Evolutionary conservation across 2,329 filamentous ascomycete genomes (phyloP).

Genomic region (Ophiocordyceps unilateralis): DNA sequence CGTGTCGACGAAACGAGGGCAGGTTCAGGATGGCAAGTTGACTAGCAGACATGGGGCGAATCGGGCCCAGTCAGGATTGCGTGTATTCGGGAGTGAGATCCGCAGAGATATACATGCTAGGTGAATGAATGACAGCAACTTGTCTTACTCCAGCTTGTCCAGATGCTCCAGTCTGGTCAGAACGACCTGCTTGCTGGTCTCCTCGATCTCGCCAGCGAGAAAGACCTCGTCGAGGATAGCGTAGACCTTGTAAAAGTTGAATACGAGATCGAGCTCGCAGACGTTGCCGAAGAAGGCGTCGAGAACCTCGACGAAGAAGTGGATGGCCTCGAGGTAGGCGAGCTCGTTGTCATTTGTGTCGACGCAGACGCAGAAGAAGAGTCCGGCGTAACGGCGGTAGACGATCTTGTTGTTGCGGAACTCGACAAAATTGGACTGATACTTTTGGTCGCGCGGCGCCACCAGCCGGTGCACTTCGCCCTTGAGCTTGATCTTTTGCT

Average conservation of each 20-base stretch:
- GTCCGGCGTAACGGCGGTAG: slow-evolving; percentile 88
- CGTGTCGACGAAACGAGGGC: neutral
- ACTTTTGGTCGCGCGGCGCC: slow-evolving; percentile 93
- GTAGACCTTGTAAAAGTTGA: slow-evolving; percentile 79
- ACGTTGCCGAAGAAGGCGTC: slow-evolving; percentile 99
- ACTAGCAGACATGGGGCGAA: neutral
- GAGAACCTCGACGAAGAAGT: slow-evolving; percentile 98
- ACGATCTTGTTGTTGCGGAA: slow-evolving; percentile 90
- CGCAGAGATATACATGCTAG: neutral
- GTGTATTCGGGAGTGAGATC: neutral
- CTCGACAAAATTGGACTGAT: slow-evolving; percentile 99
- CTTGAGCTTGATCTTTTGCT: slow-evolving; percentile 98
- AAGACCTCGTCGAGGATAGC: slow-evolving; percentile 98
- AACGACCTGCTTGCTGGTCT: slow-evolving; percentile 97
- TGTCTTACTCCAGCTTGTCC: slow-evolving; percentile 65
- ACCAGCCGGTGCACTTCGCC: slow-evolving; percentile 98
- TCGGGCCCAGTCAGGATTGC: neutral
- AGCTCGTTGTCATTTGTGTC: slow-evolving; percentile 98
- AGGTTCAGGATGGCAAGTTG: neutral
- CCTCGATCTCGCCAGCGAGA: slow-evolving; percentile 91
- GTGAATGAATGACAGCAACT: neutral
- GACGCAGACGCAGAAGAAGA: slow-evolving; percentile 98
- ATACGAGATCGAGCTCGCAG: slow-evolving; percentile 85
- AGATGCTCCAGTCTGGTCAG: slow-evolving; percentile 85
- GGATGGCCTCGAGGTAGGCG: slow-evolving; percentile 90